Conservation (phyloP, 495 filamentous ascomycete genomes). For the Aspergillus sparsus region DNA sequence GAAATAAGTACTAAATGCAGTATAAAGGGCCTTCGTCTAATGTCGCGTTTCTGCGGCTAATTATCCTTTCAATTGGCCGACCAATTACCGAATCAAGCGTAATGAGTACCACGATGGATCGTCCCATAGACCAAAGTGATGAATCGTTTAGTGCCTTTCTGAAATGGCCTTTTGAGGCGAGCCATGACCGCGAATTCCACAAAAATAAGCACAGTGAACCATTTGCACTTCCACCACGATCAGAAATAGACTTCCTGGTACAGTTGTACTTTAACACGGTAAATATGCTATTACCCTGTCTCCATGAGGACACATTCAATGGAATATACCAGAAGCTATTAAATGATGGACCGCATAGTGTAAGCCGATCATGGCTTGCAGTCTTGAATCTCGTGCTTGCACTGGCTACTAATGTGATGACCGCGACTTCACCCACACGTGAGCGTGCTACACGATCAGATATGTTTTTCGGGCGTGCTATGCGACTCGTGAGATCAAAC, state of each 20-base stretch:
- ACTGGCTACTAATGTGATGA: not conserved
- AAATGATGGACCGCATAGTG: not conserved
- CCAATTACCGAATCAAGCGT: too few relatives aligned
- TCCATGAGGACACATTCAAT: slow-evolving; percentile 1
- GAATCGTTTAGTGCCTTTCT: not conserved
- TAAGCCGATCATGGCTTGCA: slow-evolving; percentile 1
- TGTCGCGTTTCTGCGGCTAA: not conserved
- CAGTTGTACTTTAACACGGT: slow-evolving; percentile 1
- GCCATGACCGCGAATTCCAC: not conserved
- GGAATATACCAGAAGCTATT: not conserved
- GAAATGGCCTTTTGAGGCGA: not conserved
- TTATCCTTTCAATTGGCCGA: not conserved
- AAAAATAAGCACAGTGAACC: not conserved
- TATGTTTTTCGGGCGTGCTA: not conserved
- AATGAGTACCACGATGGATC: not conserved
- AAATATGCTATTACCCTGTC: slow-evolving; percentile 6
- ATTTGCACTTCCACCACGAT: not conserved
- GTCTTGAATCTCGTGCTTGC: slow-evolving; percentile 1
- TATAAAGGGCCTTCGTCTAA: not conserved
- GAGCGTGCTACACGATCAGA: not conserved
- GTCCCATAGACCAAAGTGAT: not conserved
- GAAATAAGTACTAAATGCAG: too few relatives aligned
- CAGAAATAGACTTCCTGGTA: not conserved
- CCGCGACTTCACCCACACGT: not conserved
- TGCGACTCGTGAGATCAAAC: not conserved